These are phyloP conservation scores for Drechslerella stenobrocha DNA, from an alignment of 2,329 filamentous ascomycete species.

Conservation along the genomic window DNA sequence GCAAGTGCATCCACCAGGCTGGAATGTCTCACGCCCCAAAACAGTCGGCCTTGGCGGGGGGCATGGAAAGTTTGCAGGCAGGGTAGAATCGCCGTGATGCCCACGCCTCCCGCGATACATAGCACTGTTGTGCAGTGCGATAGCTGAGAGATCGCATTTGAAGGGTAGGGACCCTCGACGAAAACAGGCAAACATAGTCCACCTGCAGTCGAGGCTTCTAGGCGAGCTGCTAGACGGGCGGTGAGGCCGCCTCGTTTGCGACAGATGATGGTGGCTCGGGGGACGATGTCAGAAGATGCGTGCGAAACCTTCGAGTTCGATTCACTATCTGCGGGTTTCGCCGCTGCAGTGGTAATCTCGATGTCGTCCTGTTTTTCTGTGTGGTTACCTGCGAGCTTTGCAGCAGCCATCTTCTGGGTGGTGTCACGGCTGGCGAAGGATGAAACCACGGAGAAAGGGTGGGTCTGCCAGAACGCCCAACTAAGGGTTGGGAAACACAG, in stretches of 20 bases:
- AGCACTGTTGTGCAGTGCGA: slow-evolving; percentile 52
- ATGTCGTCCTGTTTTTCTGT: slow-evolving; percentile 8
- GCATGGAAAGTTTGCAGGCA: slow-evolving; percentile 11
- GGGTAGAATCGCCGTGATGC: slow-evolving; percentile 54
- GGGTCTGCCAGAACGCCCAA: slow-evolving; percentile 56
- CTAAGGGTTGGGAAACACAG: slow-evolving; percentile 55
- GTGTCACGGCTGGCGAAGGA: slow-evolving; percentile 27
- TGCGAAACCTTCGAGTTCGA: slow-evolving; percentile 4
- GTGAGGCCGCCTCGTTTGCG: slow-evolving; percentile 20
- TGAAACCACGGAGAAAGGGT: slow-evolving; percentile 55
- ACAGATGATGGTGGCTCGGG: slow-evolving; percentile 7
- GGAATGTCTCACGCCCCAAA: slow-evolving; percentile 19
- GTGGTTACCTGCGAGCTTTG: background rate
- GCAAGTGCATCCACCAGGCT: slow-evolving; percentile 8
- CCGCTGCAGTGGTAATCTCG: slow-evolving; percentile 3
- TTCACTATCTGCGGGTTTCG: slow-evolving; percentile 2
- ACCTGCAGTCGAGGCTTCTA: background rate
- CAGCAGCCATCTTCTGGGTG: background rate
- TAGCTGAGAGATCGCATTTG: slow-evolving; percentile 31
- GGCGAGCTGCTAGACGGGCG: slow-evolving; percentile 6
- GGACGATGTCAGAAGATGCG: background rate
- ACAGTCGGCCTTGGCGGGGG: slow-evolving; percentile 24
- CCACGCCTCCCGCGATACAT: slow-evolving; percentile 55
- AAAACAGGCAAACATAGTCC: slow-evolving; percentile 18
- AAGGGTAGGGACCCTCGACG: slow-evolving; percentile 43